phyloP scores from a whole-genome alignment of 2,329 filamentous ascomycete genomes.

The Colletotrichum eleusines region DNA sequence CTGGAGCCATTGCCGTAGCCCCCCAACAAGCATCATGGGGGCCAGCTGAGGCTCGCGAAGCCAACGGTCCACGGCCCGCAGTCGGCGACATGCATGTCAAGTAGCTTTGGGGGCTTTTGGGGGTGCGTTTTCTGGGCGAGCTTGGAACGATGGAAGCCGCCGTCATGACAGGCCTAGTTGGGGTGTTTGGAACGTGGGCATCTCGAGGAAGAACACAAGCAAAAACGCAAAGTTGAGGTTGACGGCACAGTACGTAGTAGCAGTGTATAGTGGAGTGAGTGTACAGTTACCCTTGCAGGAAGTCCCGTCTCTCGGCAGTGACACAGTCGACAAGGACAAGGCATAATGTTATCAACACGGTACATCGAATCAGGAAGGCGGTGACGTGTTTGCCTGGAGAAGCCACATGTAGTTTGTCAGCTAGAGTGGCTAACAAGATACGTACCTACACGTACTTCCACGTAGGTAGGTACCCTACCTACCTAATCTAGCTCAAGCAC shows the following conservation, averaged over 20 bases:
- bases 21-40: not conserved
- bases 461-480: not conserved
- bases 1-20: not conserved
- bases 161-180: too few species aligned
- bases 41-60: not conserved
- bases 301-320: too few species aligned
- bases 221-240: not conserved
- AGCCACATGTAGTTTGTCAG: constrained; percentile 24
- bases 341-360: not conserved
- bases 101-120: not conserved
- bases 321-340: not conserved
- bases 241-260: too few species aligned
- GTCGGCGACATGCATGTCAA: constrained; percentile 8
- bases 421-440: not conserved
- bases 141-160: not conserved
- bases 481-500: constrained; percentile 13
- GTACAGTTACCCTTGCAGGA: not conserved
- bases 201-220: not conserved
- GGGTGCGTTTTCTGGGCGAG: too few species aligned
- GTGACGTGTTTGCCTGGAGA: constrained; percentile 30
- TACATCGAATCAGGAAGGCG: constrained; percentile 25
- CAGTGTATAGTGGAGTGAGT: too few species aligned
- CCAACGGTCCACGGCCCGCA: constrained; percentile 7
- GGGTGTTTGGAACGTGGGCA: not conserved
- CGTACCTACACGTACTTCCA: too few species aligned